These are phyloP conservation scores for Terfezia claveryi DNA, from an alignment of 495 filamentous ascomycete species.

Conservation along the genomic window DNA sequence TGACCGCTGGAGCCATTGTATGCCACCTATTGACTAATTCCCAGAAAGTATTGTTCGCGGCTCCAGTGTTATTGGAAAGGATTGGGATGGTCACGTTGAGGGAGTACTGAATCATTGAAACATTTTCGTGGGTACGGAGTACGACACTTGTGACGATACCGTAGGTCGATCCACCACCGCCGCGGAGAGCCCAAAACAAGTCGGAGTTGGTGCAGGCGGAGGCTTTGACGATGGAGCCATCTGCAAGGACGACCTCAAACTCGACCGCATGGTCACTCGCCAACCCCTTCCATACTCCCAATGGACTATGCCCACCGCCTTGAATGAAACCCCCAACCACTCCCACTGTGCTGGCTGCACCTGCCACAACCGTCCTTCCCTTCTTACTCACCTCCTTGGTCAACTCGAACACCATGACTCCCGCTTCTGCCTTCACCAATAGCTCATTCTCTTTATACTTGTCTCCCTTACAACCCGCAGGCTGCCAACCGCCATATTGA, in stretches of 20 bases:
- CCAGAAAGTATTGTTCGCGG: slow-evolving; percentile 17
- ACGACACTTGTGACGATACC: slow-evolving; percentile 30
- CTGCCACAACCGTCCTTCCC: slow-evolving; percentile 15
- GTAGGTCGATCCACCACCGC: slow-evolving; percentile 35
- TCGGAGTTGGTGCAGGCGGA: slow-evolving; percentile 37
- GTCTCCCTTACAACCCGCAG: slow-evolving; percentile 4
- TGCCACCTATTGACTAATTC: slow-evolving; percentile 20
- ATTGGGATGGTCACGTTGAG: slow-evolving; percentile 22
- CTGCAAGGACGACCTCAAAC: slow-evolving; percentile 21
- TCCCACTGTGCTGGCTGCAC: slow-evolving; percentile 18
- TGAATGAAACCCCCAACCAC: slow-evolving; percentile 20
- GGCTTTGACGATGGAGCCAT: slow-evolving; percentile 25
- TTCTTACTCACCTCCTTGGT: slow-evolving; percentile 9
- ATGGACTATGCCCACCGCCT: slow-evolving; percentile 19
- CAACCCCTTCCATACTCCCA: slow-evolving; percentile 21
- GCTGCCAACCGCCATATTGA: slow-evolving; percentile 1
- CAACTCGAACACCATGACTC: slow-evolving; percentile 10
- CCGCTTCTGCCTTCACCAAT: slow-evolving; percentile 16
- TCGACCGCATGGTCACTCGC: slow-evolving; percentile 23
- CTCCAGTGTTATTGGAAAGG: slow-evolving; percentile 11
- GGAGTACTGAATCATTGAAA: slow-evolving; percentile 1
- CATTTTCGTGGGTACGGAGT: slow-evolving; percentile 20
- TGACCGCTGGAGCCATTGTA: slow-evolving; percentile 18
- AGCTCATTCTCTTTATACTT: slow-evolving; percentile 1
- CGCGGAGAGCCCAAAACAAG: slow-evolving; percentile 44